phyloP scores from a whole-genome alignment of 306 rosid genomes.

The Gillenia trifoliata region DNA sequence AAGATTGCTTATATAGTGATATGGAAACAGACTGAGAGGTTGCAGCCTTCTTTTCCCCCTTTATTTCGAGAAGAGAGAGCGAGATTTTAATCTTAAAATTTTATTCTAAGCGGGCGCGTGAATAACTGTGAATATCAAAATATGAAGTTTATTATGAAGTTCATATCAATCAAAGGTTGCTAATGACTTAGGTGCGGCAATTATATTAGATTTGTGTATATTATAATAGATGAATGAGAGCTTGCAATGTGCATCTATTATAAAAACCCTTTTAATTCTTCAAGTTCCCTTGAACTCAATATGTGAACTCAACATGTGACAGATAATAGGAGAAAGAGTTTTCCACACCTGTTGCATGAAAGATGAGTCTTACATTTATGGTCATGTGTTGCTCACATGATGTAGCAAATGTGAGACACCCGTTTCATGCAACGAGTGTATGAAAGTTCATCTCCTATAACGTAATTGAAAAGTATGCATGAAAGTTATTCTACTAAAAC shows the following conservation, averaged over 20 bases:
- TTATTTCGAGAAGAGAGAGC: conserved; percentile 8
- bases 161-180: too few relatives aligned
- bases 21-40: background rate
- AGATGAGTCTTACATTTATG: too few relatives aligned
- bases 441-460: too few relatives aligned
- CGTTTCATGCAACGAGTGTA: background rate
- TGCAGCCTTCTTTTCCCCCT: conserved; percentile 41
- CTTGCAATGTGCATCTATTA: too few relatives aligned
- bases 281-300: background rate
- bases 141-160: background rate
- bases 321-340: background rate
- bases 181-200: background rate
- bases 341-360: background rate
- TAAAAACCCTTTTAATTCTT: background rate
- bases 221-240: background rate
- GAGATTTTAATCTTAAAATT: background rate
- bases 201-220: background rate
- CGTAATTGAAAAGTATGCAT: too few relatives aligned
- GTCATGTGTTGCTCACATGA: background rate
- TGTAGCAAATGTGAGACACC: too few relatives aligned
- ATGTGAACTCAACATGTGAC: background rate
- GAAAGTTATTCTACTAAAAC: too few relatives aligned
- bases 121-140: too few relatives aligned
- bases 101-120: too few relatives aligned
- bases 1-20: conserved; percentile 34